These are phyloP conservation scores for Planoprotostelium fungivorum DNA, from an alignment of 78 protist genomes.

Conservation along the genomic window DNA sequence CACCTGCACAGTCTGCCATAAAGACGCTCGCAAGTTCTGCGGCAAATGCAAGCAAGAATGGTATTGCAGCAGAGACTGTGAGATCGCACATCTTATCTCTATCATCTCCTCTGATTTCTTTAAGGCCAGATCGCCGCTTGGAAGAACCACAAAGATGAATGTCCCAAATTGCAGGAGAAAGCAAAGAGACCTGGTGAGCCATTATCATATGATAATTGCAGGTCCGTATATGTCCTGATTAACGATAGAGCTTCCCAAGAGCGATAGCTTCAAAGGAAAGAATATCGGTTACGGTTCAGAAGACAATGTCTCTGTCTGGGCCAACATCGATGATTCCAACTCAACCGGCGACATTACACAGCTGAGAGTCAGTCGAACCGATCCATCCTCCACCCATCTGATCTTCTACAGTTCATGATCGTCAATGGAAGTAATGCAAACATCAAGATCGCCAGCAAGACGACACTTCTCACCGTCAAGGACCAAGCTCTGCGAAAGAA, in stretches of 20 bases:
- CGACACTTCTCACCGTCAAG: neutral
- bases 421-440: neutral
- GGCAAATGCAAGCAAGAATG: neutral
- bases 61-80: neutral
- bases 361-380: neutral
- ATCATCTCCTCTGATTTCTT: neutral
- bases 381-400: neutral
- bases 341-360: neutral
- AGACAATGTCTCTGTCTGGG: neutral
- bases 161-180: neutral
- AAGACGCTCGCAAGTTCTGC: neutral
- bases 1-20: neutral
- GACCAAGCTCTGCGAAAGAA: neutral
- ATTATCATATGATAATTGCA: too few species aligned
- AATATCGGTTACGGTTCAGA: neutral
- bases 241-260: neutral
- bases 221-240: too few species aligned
- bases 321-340: neutral
- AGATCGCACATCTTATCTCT: neutral
- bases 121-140: neutral
- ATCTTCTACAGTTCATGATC: neutral
- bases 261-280: neutral
- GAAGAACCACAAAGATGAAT: neutral
- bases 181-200: neutral
- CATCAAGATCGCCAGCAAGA: neutral